These are phyloP conservation scores for Akanthomyces uredinophilus DNA, from an alignment of 2,329 filamentous ascomycete genomes.

Conservation along the genomic window DNA sequence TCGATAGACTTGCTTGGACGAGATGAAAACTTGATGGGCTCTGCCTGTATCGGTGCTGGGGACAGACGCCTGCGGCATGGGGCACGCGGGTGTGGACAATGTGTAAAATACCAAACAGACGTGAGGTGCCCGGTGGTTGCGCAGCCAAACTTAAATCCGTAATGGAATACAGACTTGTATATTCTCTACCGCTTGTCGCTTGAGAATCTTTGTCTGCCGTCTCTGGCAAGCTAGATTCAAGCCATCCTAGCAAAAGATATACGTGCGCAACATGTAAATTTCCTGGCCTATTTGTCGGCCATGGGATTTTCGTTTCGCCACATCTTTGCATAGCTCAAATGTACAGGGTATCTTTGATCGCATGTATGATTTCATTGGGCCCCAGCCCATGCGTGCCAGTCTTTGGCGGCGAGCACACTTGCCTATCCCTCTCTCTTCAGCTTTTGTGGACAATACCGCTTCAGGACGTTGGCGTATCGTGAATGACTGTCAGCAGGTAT, in stretches of 20 bases:
- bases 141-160: neutral
- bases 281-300: neutral
- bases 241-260: neutral
- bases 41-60: neutral
- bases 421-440: neutral
- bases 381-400: neutral
- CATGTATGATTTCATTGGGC: neutral
- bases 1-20: neutral
- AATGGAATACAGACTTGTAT: neutral
- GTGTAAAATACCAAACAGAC: neutral
- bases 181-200: neutral
- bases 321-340: neutral
- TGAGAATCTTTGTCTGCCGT: neutral
- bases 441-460: neutral
- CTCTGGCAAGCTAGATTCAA: neutral
- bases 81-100: neutral
- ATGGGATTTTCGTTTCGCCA: too few relatives aligned
- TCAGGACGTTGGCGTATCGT: slow-evolving; percentile 71
- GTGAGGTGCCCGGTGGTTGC: neutral
- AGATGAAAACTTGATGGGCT: neutral
- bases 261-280: neutral
- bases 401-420: neutral
- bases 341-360: slow-evolving; percentile 10
- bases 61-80: neutral
- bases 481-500: slow-evolving; percentile 73